Evolutionary conservation across 2,329 filamentous ascomycete genomes (phyloP).

Genomic region (Epicoccum sorghinum): DNA sequence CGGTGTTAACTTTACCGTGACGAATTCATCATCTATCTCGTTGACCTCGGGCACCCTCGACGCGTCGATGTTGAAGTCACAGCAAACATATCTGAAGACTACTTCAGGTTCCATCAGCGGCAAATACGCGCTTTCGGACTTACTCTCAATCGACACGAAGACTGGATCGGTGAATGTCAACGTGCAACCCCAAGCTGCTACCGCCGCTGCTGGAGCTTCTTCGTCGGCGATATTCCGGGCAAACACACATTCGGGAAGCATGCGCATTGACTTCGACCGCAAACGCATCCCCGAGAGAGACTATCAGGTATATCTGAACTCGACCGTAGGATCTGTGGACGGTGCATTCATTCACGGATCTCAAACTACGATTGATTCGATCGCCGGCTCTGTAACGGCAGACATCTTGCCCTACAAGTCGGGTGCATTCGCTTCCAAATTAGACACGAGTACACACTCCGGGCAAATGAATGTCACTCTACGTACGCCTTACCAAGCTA

Average conservation of each 20-base stretch:
- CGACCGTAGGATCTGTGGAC: slow-evolving; percentile 45
- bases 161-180: slow-evolving; percentile 51
- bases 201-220: slow-evolving; percentile 33
- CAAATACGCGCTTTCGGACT: slow-evolving; percentile 48
- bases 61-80: slow-evolving; percentile 42
- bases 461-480: slow-evolving; percentile 45
- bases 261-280: slow-evolving; percentile 44
- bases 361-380: slow-evolving; percentile 42
- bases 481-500: slow-evolving; percentile 39
- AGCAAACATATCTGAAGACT: slow-evolving; percentile 48
- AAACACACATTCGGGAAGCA: slow-evolving; percentile 45
- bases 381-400: slow-evolving; percentile 47
- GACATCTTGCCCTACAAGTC: slow-evolving; percentile 47
- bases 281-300: slow-evolving; percentile 49
- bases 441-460: slow-evolving; percentile 45
- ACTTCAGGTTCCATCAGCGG: slow-evolving; percentile 51
- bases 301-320: slow-evolving; percentile 49
- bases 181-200: slow-evolving; percentile 46
- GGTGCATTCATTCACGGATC: slow-evolving; percentile 52
- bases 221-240: slow-evolving; percentile 47
- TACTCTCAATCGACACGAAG: slow-evolving; percentile 48
- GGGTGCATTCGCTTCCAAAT: slow-evolving; percentile 31
- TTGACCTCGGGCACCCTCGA: slow-evolving; percentile 46
- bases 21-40: slow-evolving; percentile 39
- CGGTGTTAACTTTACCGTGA: slow-evolving; percentile 41